Evolutionary conservation across 2,329 filamentous ascomycete genomes (phyloP).

Genomic region (Tricladium varicosporioides): DNA sequence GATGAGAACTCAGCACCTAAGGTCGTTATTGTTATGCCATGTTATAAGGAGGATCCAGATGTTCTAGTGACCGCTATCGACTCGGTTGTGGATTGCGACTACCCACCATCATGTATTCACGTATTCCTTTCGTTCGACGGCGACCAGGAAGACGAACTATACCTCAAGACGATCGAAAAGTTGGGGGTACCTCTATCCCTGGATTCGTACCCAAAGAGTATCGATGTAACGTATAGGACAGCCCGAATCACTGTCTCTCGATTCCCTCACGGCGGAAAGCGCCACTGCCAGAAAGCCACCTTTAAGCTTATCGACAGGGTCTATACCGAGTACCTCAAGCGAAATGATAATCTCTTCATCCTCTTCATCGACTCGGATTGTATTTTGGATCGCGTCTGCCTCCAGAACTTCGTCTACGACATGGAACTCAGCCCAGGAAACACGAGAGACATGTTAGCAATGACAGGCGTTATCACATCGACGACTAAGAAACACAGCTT

Average conservation of each 20-base stretch:
- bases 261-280: constrained; percentile 90
- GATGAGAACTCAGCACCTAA: constrained; percentile 88
- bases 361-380: constrained; percentile 98
- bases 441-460: constrained; percentile 88
- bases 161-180: constrained; percentile 79
- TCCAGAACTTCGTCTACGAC: constrained; percentile 98
- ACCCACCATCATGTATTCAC: constrained; percentile 87
- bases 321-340: constrained; percentile 80
- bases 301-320: constrained; percentile 93
- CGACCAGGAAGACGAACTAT: constrained; percentile 83
- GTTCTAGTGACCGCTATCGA: constrained; percentile 83
- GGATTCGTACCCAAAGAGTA: constrained; percentile 80
- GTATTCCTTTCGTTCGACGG: constrained; percentile 96
- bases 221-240: constrained; percentile 81
- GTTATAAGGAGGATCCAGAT: constrained; percentile 87
- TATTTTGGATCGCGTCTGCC: constrained; percentile 83
- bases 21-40: constrained; percentile 94
- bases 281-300: constrained; percentile 89
- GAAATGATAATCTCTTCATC: constrained; percentile 90
- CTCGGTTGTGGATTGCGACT: constrained; percentile 91
- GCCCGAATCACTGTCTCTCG: constrained; percentile 87
- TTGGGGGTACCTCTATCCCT: constrained; percentile 78
- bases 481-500: constrained; percentile 86
- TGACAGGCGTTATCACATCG: constrained; percentile 96
- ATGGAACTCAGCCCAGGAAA: constrained; percentile 97